Evolutionary conservation across 2,329 filamentous ascomycete species (phyloP).

Genomic region (Colletotrichum sansevieriae): DNA sequence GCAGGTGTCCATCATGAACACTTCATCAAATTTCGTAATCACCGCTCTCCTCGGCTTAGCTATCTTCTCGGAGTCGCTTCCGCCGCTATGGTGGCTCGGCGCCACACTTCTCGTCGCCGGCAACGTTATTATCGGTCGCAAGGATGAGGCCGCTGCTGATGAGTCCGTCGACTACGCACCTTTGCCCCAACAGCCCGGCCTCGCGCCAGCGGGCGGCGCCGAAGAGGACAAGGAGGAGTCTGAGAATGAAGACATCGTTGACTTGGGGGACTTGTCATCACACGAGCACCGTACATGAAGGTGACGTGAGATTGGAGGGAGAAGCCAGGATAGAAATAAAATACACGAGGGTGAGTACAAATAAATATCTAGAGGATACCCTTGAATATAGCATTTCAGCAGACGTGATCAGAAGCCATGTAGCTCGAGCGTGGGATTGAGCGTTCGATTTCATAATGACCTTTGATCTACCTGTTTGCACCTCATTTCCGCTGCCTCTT

Average conservation of each 20-base stretch:
- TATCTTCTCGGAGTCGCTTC: constrained; percentile 79
- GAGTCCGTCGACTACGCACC: constrained; percentile 48
- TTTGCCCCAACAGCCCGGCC: constrained; percentile 45
- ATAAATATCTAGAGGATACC: constrained; percentile 9
- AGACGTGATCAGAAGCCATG: too few relatives aligned
- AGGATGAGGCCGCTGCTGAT: constrained; percentile 65
- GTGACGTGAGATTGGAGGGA: background rate
- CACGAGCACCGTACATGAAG: constrained; percentile 31
- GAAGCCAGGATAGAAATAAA: background rate
- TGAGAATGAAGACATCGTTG: constrained; percentile 53
- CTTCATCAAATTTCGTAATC: constrained; percentile 83
- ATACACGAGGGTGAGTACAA: background rate
- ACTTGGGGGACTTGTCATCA: constrained; percentile 48
- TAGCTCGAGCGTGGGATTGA: too few relatives aligned
- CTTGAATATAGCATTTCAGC: constrained; percentile 8
- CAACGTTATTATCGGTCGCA: constrained; percentile 81
- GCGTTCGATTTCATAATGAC: too few relatives aligned
- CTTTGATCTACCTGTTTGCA: too few relatives aligned
- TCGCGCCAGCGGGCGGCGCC: constrained; percentile 26
- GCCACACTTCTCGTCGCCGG: constrained; percentile 79
- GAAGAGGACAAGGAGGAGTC: constrained; percentile 44
- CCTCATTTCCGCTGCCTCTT: too few relatives aligned
- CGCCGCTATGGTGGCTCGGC: constrained; percentile 82
- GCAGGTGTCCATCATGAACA: constrained; percentile 86
- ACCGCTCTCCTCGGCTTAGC: constrained; percentile 78